Evolutionary conservation across 164 flowering plant genomes (phyloP), one percentile per base, ranked within the genome.

Genomic region (Houttuynia cordata): DNA sequence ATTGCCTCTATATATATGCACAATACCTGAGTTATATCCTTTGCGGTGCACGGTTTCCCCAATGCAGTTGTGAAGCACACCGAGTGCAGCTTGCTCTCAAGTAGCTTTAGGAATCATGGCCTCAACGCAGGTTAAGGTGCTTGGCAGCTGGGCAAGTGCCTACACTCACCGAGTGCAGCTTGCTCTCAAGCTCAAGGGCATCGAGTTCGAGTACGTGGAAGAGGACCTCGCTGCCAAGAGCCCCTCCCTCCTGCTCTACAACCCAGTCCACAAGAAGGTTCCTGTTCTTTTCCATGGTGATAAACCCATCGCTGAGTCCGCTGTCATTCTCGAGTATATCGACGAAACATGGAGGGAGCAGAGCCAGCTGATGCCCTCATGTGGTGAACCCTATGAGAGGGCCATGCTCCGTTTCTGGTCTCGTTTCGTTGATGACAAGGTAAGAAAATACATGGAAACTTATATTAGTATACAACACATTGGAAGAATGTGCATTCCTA

Each of bases 231-330:
- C 49, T 58, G 63, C 66, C 67, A 71, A 71, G 67, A 71, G 74
- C 57, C 53, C 64, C 19, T 40, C 25, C 8, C 61, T 71, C 21
- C 51, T 67, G 23, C 60, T 23, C 24, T 59, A 59, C 57, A 71
- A 71, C 62, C 74, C 70, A 24, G 67, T 71, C 9, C 57, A 71
- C 58, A 67, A 71, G 64, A 71, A 66, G 58, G 70, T 71, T 39
- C 73, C 73, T 1, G 60, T 70, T 56, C 73, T 70, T 37, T 9
- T 66, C 9, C 67, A 70, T 22, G 62, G 55, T 13, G 62, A 67
- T 3, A 62, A 62, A 10, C 54, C 74, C 20, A 23, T 71, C 3
- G 64, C 54, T 12, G 74, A 71, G 58, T 66, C 74, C 0, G n/a
- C 40, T 39, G 63, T 71, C 52, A 71, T 71, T 18, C 74, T 71